phyloP scores from a whole-genome alignment of 164 flowering plant genomes.

The Berberis thunbergii region DNA sequence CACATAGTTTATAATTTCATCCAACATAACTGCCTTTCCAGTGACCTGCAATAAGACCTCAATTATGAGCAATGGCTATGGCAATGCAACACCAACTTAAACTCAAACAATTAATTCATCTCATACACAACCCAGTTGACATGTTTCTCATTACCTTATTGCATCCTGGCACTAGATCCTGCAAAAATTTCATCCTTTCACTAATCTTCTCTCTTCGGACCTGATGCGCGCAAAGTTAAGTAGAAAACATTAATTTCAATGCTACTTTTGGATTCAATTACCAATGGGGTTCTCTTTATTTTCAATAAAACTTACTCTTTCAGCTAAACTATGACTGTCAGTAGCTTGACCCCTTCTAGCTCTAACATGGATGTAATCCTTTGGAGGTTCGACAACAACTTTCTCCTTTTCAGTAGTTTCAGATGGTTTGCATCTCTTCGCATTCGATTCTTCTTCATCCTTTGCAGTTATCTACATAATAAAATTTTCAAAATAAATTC shows the following conservation, averaged over 20 bases:
- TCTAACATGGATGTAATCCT: constrained; percentile 94
- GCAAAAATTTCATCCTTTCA: constrained; percentile 89
- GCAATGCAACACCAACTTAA: not conserved
- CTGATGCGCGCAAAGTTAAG: constrained; percentile 19
- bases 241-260: not conserved
- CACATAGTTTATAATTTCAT: constrained; percentile 91
- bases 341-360: constrained; percentile 99
- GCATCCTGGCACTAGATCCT: constrained; percentile 96
- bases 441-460: constrained; percentile 33
- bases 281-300: not conserved
- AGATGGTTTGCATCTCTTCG: constrained; percentile 47
- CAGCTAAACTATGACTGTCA: constrained; percentile 95
- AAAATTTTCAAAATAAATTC: not conserved
- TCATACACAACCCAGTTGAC: not conserved
- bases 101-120: not conserved
- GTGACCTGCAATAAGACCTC: constrained; percentile 45
- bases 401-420: constrained; percentile 23
- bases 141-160: constrained; percentile 50
- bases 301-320: constrained; percentile 46
- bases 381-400: constrained; percentile 47
- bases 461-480: constrained; percentile 18
- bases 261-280: not conserved
- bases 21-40: constrained; percentile 95
- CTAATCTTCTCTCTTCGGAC: constrained; percentile 93
- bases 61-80: constrained; percentile 6